These are phyloP conservation scores for Dendrobium catenatum DNA, from an alignment of 106 monocot species.

Conservation along the genomic window DNA sequence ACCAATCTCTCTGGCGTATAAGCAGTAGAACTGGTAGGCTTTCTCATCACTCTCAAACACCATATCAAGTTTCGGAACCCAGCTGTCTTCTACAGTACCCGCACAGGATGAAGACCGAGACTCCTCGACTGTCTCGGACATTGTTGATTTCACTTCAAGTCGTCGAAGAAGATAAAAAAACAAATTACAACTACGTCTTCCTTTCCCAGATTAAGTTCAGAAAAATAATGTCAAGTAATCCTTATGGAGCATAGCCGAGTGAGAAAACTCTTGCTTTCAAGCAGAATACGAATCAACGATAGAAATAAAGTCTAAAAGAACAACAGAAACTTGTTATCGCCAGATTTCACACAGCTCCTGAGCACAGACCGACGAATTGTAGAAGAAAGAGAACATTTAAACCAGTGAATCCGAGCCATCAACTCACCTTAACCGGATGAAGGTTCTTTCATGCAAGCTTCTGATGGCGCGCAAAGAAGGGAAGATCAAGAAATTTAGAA, in stretches of 20 bases:
- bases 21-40: slow-evolving; percentile 32
- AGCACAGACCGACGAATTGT: not conserved
- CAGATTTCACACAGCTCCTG: not conserved
- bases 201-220: not conserved
- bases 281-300: not conserved
- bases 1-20: slow-evolving; percentile 21
- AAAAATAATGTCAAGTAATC: not conserved
- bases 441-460: not conserved
- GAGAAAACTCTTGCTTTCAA: not conserved
- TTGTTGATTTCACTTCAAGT: not conserved
- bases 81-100: not conserved
- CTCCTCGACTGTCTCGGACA: not conserved
- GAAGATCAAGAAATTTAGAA: not conserved
- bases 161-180: not conserved
- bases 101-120: not conserved
- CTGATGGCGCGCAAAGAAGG: not conserved
- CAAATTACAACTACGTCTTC: not conserved
- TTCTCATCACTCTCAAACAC: slow-evolving; percentile 35
- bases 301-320: not conserved
- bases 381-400: not conserved
- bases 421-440: not conserved
- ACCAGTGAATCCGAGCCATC: not conserved
- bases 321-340: not conserved
- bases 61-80: slow-evolving; percentile 29
- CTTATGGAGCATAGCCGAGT: not conserved